These are phyloP conservation scores for Blastobotrys proliferans DNA, from an alignment of 1,139 yeast genomes.

Conservation along the genomic window DNA sequence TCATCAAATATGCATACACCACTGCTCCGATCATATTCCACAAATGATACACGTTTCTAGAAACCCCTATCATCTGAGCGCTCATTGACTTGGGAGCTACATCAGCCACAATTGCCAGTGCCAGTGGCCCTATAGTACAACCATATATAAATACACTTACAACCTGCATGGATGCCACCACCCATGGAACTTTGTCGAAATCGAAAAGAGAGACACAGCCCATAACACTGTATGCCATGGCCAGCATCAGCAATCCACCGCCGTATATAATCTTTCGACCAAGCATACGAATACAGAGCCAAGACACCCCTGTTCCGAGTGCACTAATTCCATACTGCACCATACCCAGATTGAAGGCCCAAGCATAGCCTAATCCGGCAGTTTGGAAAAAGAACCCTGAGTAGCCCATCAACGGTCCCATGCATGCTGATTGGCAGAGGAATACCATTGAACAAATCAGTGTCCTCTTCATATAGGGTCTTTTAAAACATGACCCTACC, in stretches of 20 bases:
- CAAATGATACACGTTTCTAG: constrained; percentile 46
- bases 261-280: constrained; percentile 50
- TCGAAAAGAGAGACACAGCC: constrained; percentile 15
- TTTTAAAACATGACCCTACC: constrained; percentile 52
- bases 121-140: constrained; percentile 52
- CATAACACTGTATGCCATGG: constrained; percentile 37
- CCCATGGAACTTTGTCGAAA: constrained; percentile 14
- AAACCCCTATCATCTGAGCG: constrained; percentile 50
- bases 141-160: constrained; percentile 40
- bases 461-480: constrained; percentile 49
- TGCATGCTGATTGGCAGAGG: constrained; percentile 6
- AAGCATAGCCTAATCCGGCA: constrained; percentile 19
- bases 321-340: constrained; percentile 41
- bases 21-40: constrained; percentile 43
- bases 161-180: constrained; percentile 13
- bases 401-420: constrained; percentile 30
- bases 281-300: constrained; percentile 44
- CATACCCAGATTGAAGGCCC: constrained; percentile 20
- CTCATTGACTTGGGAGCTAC: constrained; percentile 51
- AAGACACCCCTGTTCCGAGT: constrained; percentile 47
- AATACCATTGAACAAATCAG: constrained; percentile 34
- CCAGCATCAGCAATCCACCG: constrained; percentile 40
- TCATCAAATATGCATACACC: constrained; percentile 52
- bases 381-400: constrained; percentile 21
- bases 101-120: constrained; percentile 54